Evolutionary conservation across 805 yeast genomes (phyloP).

Genomic region (Cyberlindnera amylophila): DNA sequence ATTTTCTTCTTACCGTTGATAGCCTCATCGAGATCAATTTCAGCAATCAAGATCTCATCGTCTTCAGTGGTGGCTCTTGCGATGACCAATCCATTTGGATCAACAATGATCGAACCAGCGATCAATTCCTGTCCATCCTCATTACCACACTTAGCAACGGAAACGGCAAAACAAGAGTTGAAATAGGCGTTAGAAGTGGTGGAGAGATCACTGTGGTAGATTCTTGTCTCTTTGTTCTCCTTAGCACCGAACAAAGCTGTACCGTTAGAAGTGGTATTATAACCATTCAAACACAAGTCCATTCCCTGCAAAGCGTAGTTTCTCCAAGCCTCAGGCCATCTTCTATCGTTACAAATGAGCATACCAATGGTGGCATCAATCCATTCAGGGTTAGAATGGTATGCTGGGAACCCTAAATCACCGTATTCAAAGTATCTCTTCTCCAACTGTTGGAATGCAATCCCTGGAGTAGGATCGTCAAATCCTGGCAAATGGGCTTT

Average conservation of each 20-base stretch:
- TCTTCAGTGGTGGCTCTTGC: constrained; percentile 34
- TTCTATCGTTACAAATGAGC: constrained; percentile 38
- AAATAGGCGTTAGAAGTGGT: constrained; percentile 34
- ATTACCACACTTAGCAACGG: constrained; percentile 35
- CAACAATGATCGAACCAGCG: constrained; percentile 35
- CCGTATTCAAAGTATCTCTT: constrained; percentile 37
- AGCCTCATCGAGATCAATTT: constrained; percentile 35
- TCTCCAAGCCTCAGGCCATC: constrained; percentile 43
- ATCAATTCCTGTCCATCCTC: constrained; percentile 36
- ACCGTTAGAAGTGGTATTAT: constrained; percentile 35
- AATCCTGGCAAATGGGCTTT: constrained; percentile 38
- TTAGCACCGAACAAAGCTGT: constrained; percentile 31
- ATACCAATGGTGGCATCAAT: constrained; percentile 35
- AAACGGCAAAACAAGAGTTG: constrained; percentile 33
- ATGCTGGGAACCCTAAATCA: constrained; percentile 35
- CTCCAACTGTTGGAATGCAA: constrained; percentile 35
- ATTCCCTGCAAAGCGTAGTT: constrained; percentile 36
- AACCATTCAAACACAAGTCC: constrained; percentile 36
- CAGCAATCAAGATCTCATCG: constrained; percentile 32
- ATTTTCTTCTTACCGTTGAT: constrained; percentile 33
- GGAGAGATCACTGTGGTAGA: constrained; percentile 32
- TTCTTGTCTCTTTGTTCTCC: constrained; percentile 31
- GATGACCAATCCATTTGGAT: constrained; percentile 34
- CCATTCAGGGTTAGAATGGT: constrained; percentile 33
- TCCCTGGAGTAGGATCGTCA: constrained; percentile 32